Base-by-base conservation (phyloP, 78 protist species). In the Dictyostelium brefeldianum region DNA sequence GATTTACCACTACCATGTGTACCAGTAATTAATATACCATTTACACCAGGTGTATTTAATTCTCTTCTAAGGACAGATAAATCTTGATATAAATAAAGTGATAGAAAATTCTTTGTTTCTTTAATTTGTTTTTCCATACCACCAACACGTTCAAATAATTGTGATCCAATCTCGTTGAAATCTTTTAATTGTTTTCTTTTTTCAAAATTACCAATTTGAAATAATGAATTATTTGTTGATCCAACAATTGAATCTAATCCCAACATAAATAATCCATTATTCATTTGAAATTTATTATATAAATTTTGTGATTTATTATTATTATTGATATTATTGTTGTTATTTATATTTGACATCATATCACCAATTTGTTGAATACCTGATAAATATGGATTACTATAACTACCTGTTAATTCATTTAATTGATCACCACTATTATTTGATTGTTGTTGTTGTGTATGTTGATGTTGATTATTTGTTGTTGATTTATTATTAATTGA, bases 1-100 rank as follows among this genome's bases (percentile, higher is more conserved):
- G 79, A 27, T 62, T 85, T 85, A 48, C 92, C 92, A 59, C 83
- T 25, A 22, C 92, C 92, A 59, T 85, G 92, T 14, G 83, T 46
- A 47, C 92, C 92, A 15, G 50, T 22, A 9, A 85, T 75, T 1
- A 85, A 17, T 20, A 85, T 9, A 43, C 92, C 92, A 75, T 78
- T 78, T 14, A 48, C 31, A 10, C 92, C 92, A 2, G 81, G 83
- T 15, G 92, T 75, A 59, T 59, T 29, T 14, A 85, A 48, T 48
- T 41, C 15, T 11, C 20, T 31, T 47, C 92, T 43, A 5, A 85
- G 4, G 2, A 85, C 22, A 8, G 62, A 47, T 36, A 51, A 75
- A 48, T 75, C 83, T 17, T n/a, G 29, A 36, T 65, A 73, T 20
- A 75, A 14, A 8, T 53, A 57, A 29, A 85, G 20, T 27, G 71